Evolutionary conservation across 2,329 filamentous ascomycete genomes (phyloP).

Genomic region (Mycosphaerella sp.): DNA sequence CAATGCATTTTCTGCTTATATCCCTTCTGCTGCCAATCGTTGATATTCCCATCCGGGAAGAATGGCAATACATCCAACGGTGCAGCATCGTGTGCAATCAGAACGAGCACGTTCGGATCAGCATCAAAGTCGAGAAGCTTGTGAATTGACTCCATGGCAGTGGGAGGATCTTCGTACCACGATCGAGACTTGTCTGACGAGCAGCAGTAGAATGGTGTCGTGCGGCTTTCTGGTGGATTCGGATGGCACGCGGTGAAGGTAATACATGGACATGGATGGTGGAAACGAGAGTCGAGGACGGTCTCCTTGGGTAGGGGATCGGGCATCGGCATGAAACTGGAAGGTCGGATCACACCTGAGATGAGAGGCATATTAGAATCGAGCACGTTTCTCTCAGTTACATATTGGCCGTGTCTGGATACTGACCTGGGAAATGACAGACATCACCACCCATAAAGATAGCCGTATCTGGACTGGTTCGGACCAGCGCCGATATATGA

Average conservation of each 20-base stretch:
- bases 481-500: conserved; percentile 22
- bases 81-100: conserved; percentile 23
- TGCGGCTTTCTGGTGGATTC: conserved; percentile 12
- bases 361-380: background rate
- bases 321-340: conserved; percentile 17
- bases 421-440: conserved; percentile 21
- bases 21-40: conserved; percentile 22
- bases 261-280: conserved; percentile 18
- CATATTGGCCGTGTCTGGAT: background rate
- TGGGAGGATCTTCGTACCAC: conserved; percentile 21
- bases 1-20: conserved; percentile 23
- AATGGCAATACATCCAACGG: conserved; percentile 16
- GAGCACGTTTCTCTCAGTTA: background rate
- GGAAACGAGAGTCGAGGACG: conserved; percentile 16
- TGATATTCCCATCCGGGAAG: conserved; percentile 21
- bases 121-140: conserved; percentile 22
- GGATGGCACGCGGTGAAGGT: conserved; percentile 21
- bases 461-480: conserved; percentile 22
- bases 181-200: conserved; percentile 10
- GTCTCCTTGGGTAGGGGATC: conserved; percentile 14
- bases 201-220: conserved; percentile 19
- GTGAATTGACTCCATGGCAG: conserved; percentile 19
- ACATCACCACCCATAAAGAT: conserved; percentile 25
- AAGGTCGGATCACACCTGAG: conserved; percentile 19
- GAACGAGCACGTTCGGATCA: conserved; percentile 20